A percentile compares a stretch with the other conserved stretches of the same genome.
Evolutionary conservation across 768 basidiomycete species (phyloP).

Genomic region (Pluteus cervinus): DNA sequence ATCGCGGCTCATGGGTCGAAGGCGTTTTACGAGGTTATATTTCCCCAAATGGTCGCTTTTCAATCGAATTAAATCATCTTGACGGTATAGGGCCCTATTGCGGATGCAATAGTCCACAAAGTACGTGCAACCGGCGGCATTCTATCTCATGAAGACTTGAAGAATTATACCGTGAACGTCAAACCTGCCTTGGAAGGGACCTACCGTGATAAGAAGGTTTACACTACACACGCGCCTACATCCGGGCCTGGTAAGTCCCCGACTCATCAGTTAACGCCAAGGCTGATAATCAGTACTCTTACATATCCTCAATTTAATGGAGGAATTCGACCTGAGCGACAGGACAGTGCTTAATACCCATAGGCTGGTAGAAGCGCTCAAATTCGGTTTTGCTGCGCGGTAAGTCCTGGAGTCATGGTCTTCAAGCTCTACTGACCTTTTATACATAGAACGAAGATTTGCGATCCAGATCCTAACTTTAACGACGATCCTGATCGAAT

Average conservation of each 20-base stretch:
- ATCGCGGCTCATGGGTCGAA: slow-evolving; percentile 75
- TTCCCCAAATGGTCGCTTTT: slow-evolving; percentile 8
- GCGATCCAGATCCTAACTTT: slow-evolving; percentile 80
- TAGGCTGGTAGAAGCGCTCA: slow-evolving; percentile 77
- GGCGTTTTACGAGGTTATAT: slow-evolving; percentile 72
- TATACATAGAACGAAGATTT: slow-evolving; percentile 63
- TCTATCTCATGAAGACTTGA: slow-evolving; percentile 68
- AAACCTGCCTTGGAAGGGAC: slow-evolving; percentile 70
- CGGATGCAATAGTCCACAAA: slow-evolving; percentile 71
- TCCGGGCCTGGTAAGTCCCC: slow-evolving; percentile 59
- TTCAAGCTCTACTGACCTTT: slow-evolving; percentile 1
- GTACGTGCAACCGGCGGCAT: slow-evolving; percentile 72
- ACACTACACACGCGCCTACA: slow-evolving; percentile 80
- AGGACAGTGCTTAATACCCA: slow-evolving; percentile 66
- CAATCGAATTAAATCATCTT: slow-evolving; percentile 7
- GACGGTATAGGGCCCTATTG: slow-evolving; percentile 62
- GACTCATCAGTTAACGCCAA: neutral
- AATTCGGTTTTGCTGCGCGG: slow-evolving; percentile 59
- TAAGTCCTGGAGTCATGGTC: slow-evolving; percentile 11
- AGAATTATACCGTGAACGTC: slow-evolving; percentile 62
- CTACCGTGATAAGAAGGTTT: slow-evolving; percentile 74
- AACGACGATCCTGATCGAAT: slow-evolving; percentile 51
- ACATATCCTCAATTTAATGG: slow-evolving; percentile 87
- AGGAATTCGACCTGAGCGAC: slow-evolving; percentile 57
- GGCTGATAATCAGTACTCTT: slow-evolving; percentile 49